phyloP scores from a whole-genome alignment of 2,329 filamentous ascomycete genomes.

The Hansfordia pulvinata region DNA sequence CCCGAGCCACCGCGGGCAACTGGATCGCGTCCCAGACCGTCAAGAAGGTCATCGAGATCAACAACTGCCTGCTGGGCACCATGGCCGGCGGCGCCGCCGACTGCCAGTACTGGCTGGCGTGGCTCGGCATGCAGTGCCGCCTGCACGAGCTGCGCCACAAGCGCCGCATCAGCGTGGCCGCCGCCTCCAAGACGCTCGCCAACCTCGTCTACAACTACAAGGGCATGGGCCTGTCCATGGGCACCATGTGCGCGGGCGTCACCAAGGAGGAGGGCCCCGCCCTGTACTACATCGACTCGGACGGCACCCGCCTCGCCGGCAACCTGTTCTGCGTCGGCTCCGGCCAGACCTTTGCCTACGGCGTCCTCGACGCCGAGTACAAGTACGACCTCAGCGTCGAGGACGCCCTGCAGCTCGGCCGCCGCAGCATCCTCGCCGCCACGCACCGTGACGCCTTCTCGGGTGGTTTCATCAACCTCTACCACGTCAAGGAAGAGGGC shows the following conservation, averaged over 20 bases:
- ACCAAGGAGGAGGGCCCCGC: slow-evolving; percentile 91
- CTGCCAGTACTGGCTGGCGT: slow-evolving; percentile 99
- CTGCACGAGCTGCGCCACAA: slow-evolving; percentile 99
- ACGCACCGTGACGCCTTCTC: slow-evolving; percentile 98
- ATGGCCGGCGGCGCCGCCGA: slow-evolving; percentile 98
- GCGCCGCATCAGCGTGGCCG: slow-evolving; percentile 93
- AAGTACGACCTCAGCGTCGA: slow-evolving; percentile 75
- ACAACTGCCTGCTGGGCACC: slow-evolving; percentile 83
- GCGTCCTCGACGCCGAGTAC: slow-evolving; percentile 94
- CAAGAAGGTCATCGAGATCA: slow-evolving; percentile 99
- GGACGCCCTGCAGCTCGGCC: slow-evolving; percentile 81
- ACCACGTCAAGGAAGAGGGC: slow-evolving; percentile 96
- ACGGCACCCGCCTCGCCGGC: slow-evolving; percentile 82
- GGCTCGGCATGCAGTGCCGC: slow-evolving; percentile 97
- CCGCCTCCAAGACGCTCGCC: slow-evolving; percentile 94
- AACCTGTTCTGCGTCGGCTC: slow-evolving; percentile 98
- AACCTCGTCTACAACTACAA: slow-evolving; percentile 99
- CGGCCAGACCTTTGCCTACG: slow-evolving; percentile 97
- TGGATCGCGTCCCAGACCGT: slow-evolving; percentile 99
- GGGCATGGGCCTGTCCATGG: slow-evolving; percentile 97
- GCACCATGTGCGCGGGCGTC: slow-evolving; percentile 97
- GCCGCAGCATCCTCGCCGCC: slow-evolving; percentile 85
- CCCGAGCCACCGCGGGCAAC: slow-evolving; percentile 89
- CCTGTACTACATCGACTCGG: slow-evolving; percentile 97
- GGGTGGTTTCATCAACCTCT: slow-evolving; percentile 95